Evolutionary conservation across 2,329 filamentous ascomycete species (phyloP).

Genomic region (Aspergillus calidoustus): DNA sequence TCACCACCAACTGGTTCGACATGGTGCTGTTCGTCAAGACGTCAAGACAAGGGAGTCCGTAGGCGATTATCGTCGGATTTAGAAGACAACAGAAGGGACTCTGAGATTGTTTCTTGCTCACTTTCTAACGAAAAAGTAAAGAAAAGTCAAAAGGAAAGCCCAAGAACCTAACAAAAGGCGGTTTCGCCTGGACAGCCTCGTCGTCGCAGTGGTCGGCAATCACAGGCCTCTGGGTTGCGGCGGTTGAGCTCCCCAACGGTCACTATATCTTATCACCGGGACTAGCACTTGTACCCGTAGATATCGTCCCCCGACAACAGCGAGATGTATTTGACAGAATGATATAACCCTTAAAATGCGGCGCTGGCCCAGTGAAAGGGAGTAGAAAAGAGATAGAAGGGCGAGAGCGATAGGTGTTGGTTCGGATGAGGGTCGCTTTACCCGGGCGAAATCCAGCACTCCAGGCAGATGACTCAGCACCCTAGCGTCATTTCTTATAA

Average conservation of each 20-base stretch:
- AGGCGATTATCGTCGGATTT: constrained; percentile 16
- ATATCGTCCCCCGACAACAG: constrained; percentile 10
- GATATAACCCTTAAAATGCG: background rate
- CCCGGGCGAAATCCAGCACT: constrained; percentile 43
- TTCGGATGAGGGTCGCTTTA: constrained; percentile 42
- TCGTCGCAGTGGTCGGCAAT: constrained; percentile 27
- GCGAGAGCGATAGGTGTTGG: constrained; percentile 35
- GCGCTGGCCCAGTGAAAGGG: background rate
- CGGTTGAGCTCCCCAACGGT: constrained; percentile 19
- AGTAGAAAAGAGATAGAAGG: constrained; percentile 8
- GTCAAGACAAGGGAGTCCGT: constrained; percentile 10
- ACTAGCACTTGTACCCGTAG: constrained; percentile 15
- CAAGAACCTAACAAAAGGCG: constrained; percentile 13
- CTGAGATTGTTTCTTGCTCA: constrained; percentile 15
- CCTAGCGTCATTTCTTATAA: constrained; percentile 17
- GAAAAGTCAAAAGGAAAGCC: constrained; percentile 9
- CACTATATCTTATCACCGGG: constrained; percentile 22
- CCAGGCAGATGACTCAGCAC: constrained; percentile 40
- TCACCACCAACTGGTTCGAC: constrained; percentile 56
- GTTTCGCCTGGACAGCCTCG: constrained; percentile 21
- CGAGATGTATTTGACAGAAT: background rate
- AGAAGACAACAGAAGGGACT: constrained; percentile 7
- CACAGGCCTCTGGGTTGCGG: constrained; percentile 26
- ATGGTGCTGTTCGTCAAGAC: constrained; percentile 35
- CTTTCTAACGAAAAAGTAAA: constrained; percentile 16